These are phyloP conservation scores for Globisporangium canariense DNA, from an alignment of 352 stramenopile species.

Conservation along the genomic window DNA sequence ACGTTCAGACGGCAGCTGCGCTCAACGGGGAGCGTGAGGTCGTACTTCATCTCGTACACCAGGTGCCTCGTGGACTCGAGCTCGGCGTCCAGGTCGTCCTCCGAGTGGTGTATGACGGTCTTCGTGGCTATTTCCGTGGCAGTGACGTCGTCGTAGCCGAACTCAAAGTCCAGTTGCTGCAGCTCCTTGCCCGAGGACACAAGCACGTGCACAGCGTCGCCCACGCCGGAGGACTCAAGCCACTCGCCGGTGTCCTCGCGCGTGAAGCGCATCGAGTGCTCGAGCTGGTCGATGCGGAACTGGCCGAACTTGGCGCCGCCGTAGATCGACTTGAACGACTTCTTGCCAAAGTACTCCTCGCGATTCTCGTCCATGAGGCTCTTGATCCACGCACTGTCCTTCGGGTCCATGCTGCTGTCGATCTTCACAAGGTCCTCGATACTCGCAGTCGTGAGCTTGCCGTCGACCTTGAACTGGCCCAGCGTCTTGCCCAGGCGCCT, in stretches of 20 bases:
- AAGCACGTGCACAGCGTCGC: slow-evolving; percentile 44
- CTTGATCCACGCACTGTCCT: slow-evolving; percentile 26
- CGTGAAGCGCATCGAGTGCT: slow-evolving; percentile 52
- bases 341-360: slow-evolving; percentile 7
- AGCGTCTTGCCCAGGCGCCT: slow-evolving; percentile 35
- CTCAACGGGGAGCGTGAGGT: slow-evolving; percentile 14
- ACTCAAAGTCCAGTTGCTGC: slow-evolving; percentile 10
- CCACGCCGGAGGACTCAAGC: slow-evolving; percentile 54
- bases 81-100: slow-evolving; percentile 10
- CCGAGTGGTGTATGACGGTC: neutral
- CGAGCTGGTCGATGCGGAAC: slow-evolving; percentile 64
- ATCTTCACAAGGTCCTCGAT: slow-evolving; percentile 13
- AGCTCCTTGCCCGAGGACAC: slow-evolving; percentile 28
- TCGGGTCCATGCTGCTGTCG: slow-evolving; percentile 1
- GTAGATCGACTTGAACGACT: slow-evolving; percentile 38
- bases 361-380: slow-evolving; percentile 21
- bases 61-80: slow-evolving; percentile 19
- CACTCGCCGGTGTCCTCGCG: slow-evolving; percentile 65
- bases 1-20: slow-evolving; percentile 16
- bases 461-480: slow-evolving; percentile 12
- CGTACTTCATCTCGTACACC: slow-evolving; percentile 17
- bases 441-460: neutral
- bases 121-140: neutral
- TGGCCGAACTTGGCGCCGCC: slow-evolving; percentile 53
- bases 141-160: neutral